Evolutionary conservation across 1,284 basidiomycete species (phyloP).

Genomic region (Phellopilus nigrolimitatus): DNA sequence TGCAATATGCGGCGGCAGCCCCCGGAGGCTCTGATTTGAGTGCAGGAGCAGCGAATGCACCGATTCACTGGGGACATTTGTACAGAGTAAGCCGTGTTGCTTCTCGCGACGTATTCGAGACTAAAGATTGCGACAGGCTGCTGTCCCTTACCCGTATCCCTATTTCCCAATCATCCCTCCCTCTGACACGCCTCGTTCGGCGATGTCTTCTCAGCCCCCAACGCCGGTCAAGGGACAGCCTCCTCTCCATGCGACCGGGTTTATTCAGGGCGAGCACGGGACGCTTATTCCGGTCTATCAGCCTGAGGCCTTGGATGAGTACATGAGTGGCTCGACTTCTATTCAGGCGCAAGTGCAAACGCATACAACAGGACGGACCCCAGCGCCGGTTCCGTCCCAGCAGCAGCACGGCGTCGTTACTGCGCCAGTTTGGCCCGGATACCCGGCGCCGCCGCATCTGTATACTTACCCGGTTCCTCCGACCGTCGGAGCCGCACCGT

Average conservation of each 20-base stretch:
- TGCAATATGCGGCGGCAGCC: slow-evolving; percentile 3
- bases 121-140: slow-evolving; percentile 29
- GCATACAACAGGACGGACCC: neutral
- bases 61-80: slow-evolving; percentile 13
- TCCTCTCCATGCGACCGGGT: slow-evolving; percentile 61
- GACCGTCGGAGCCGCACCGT: neutral
- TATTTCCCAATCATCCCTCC: slow-evolving; percentile 13
- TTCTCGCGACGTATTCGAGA: neutral
- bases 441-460: slow-evolving; percentile 7
- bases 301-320: slow-evolving; percentile 57
- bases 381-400: neutral
- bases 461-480: slow-evolving; percentile 13
- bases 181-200: slow-evolving; percentile 6
- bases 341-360: neutral
- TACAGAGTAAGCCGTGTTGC: slow-evolving; percentile 8
- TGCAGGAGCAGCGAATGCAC: neutral
- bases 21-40: slow-evolving; percentile 1
- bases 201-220: slow-evolving; percentile 19
- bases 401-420: neutral
- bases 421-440: slow-evolving; percentile 15
- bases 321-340: slow-evolving; percentile 36
- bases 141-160: slow-evolving; percentile 41
- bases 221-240: slow-evolving; percentile 38
- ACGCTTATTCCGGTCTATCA: slow-evolving; percentile 66
- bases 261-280: slow-evolving; percentile 68